Conservation (phyloP, 768 basidiomycete species). For the Naganishia antarctica region DNA sequence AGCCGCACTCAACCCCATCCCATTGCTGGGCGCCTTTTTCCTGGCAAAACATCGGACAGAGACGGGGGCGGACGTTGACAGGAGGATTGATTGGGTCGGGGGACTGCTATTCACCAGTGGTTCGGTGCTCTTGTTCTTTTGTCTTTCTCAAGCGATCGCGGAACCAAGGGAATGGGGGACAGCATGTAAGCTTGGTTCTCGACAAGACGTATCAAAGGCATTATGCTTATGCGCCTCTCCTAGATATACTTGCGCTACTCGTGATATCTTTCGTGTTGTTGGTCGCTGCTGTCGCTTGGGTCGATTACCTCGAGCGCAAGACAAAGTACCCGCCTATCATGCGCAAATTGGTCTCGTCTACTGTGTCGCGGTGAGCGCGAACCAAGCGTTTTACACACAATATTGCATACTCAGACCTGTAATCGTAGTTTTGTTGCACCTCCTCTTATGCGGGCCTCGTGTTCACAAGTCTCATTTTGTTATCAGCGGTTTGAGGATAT, state of each 20-base stretch:
- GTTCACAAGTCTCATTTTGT: conserved; percentile 30
- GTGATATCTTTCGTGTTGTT: conserved; percentile 63
- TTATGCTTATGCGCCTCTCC: conserved; percentile 36
- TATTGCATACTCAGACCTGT: not conserved
- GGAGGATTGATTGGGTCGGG: conserved; percentile 71
- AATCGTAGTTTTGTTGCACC: conserved; percentile 11
- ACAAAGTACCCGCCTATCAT: conserved; percentile 33
- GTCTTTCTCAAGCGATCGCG: conserved; percentile 56
- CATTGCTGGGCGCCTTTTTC: not conserved
- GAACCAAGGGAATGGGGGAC: not conserved
- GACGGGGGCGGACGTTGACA: conserved; percentile 30
- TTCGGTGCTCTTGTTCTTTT: conserved; percentile 64
- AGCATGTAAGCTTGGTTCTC: not conserved
- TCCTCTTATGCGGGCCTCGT: conserved; percentile 28
- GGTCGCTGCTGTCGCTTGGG: conserved; percentile 60
- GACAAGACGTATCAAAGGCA: not conserved
- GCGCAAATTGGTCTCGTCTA: conserved; percentile 27
- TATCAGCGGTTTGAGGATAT: conserved; percentile 36
- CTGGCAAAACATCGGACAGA: not conserved
- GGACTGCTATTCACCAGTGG: conserved; percentile 61
- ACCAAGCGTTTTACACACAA: not conserved
- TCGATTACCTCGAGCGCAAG: conserved; percentile 56
- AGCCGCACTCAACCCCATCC: not conserved
- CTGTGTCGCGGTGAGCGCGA: conserved; percentile 1
- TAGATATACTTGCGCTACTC: conserved; percentile 52